Evolutionary conservation across 192 early-diverging fungal species (phyloP).

Genomic region (Irineochytrium annulatum): DNA sequence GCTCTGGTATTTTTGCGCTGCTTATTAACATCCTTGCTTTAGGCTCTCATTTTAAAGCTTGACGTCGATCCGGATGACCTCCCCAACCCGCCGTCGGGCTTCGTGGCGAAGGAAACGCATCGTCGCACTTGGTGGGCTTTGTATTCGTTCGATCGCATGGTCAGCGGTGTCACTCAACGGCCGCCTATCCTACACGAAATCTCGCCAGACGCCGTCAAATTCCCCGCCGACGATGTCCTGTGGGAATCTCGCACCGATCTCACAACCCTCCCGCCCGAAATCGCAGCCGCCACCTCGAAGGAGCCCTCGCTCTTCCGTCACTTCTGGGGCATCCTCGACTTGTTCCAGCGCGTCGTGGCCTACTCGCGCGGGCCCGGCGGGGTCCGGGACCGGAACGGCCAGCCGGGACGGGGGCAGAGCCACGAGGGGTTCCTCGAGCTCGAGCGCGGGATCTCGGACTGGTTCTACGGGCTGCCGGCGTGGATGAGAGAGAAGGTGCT

Average conservation of each 20-base stretch:
- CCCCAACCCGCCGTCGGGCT: not conserved
- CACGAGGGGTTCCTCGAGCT: too few species aligned
- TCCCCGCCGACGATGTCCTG: not conserved
- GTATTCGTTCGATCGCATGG: not conserved
- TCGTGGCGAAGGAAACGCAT: not conserved
- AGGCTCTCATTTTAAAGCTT: not conserved
- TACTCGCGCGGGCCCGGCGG: not conserved
- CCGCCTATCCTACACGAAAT: not conserved
- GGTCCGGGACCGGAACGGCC: not conserved
- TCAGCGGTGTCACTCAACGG: not conserved
- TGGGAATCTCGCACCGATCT: not conserved
- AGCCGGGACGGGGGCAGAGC: not conserved
- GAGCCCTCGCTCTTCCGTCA: not conserved
- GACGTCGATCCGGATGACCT: not conserved
- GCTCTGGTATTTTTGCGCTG: too few species aligned
- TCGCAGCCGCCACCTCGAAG: not conserved
- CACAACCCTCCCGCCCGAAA: not conserved
- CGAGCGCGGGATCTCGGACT: too few species aligned
- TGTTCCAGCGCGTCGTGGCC: not conserved
- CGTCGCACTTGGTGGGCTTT: not conserved
- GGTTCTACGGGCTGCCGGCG: slow-evolving; percentile 3
- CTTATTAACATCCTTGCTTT: not conserved
- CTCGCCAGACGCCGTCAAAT: not conserved
- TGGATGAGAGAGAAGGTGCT: not conserved
- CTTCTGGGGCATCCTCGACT: not conserved